Conservation (phyloP, 352 stramenopile genomes). For the Phytophthora cactorum region DNA sequence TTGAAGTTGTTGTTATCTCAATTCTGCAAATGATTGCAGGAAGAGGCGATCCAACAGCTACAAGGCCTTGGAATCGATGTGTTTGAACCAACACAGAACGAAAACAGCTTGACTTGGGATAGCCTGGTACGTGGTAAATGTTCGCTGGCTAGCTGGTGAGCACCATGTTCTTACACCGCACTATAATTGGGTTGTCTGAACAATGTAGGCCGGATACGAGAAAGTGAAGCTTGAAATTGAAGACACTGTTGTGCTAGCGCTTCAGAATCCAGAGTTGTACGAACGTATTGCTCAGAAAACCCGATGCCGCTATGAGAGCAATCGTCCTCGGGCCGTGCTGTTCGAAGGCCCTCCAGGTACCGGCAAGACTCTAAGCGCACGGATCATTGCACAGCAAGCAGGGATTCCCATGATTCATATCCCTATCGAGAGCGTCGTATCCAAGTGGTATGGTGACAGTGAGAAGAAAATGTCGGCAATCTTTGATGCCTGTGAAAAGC, state of each 20-base stretch:
- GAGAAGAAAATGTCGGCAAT: slow-evolving; percentile 96
- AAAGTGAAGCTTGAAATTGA: slow-evolving; percentile 93
- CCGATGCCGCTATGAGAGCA: slow-evolving; percentile 88
- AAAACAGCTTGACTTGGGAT: slow-evolving; percentile 80
- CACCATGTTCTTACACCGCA: slow-evolving; percentile 1
- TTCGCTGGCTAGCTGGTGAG: not conserved
- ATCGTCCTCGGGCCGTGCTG: slow-evolving; percentile 89
- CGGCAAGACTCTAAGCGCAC: slow-evolving; percentile 93
- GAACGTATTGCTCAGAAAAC: slow-evolving; percentile 92
- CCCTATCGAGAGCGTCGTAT: slow-evolving; percentile 93
- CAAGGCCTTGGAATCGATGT: slow-evolving; percentile 84
- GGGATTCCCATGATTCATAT: slow-evolving; percentile 95
- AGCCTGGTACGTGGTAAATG: slow-evolving; percentile 57
- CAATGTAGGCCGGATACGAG: slow-evolving; percentile 84
- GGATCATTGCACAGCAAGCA: slow-evolving; percentile 94
- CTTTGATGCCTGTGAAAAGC: slow-evolving; percentile 93
- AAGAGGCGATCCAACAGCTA: slow-evolving; percentile 83
- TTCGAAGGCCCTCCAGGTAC: slow-evolving; percentile 95
- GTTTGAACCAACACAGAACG: slow-evolving; percentile 66
- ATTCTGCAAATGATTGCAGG: slow-evolving; percentile 35
- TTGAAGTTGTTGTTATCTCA: slow-evolving; percentile 7
- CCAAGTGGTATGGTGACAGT: slow-evolving; percentile 96
- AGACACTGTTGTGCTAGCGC: slow-evolving; percentile 91
- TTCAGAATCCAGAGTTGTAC: slow-evolving; percentile 93
- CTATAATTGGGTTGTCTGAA: slow-evolving; percentile 1